Percentiles rank a stretch among this genome's conserved stretches.
Conservation (phyloP, 352 stramenopile species). For the Phytophthora cajani region DNA sequence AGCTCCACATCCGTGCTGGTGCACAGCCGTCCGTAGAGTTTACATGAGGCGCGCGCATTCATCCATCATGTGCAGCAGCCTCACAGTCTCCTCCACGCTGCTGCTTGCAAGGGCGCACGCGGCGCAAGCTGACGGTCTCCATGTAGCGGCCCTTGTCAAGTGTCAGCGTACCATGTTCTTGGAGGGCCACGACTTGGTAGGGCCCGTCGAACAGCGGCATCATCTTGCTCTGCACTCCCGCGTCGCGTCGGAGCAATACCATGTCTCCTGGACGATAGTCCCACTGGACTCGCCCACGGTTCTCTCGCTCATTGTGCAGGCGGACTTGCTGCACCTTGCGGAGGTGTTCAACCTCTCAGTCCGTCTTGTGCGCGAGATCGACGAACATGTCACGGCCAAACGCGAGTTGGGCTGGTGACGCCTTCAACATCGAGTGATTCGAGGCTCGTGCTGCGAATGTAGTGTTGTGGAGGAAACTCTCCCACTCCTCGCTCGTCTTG, state of each 20-base stretch:
- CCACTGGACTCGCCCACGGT: neutral
- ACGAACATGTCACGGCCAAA: constrained; percentile 8
- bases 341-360: neutral
- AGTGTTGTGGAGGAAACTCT: constrained; percentile 6
- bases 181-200: no score
- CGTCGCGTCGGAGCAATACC: neutral
- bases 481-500: neutral
- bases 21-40: neutral
- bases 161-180: no score
- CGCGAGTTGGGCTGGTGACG: constrained; percentile 1
- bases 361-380: neutral
- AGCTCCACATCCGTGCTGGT: neutral
- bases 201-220: no score
- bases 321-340: neutral
- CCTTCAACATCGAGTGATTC: neutral
- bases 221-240: no score
- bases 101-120: no score
- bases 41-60: neutral
- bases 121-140: no score
- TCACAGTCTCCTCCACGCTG: neutral
- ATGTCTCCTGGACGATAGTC: neutral
- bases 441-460: neutral
- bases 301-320: neutral
- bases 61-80: neutral
- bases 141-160: no score